A percentile compares a stretch with the other conserved stretches of the same genome.
These are phyloP conservation scores for Nemania serpens DNA, from an alignment of 2,329 filamentous ascomycete genomes.

Conservation along the genomic window DNA sequence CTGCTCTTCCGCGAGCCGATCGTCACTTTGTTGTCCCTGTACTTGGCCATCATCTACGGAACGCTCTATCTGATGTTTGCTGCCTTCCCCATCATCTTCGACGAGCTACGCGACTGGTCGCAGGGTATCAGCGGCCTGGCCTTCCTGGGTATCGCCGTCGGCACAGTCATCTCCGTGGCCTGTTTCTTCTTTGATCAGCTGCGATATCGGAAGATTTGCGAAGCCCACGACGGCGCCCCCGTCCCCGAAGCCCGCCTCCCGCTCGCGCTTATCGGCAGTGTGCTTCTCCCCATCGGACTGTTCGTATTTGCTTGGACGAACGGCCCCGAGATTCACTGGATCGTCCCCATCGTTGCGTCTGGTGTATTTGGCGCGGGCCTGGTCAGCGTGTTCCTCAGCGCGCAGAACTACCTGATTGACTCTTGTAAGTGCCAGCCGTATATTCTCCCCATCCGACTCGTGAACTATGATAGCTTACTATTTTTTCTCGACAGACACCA, in stretches of 20 bases:
- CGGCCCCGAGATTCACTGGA: constrained; percentile 56
- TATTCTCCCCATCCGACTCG: background rate
- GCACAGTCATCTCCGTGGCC: constrained; percentile 63
- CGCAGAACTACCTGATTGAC: constrained; percentile 64
- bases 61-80: constrained; percentile 65
- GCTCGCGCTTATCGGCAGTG: constrained; percentile 63
- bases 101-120: constrained; percentile 62
- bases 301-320: constrained; percentile 75
- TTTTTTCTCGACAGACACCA: constrained; percentile 54
- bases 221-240: constrained; percentile 56
- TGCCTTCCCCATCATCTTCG: constrained; percentile 70
- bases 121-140: constrained; percentile 64
- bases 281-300: constrained; percentile 65
- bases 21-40: constrained; percentile 66
- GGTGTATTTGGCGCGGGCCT: constrained; percentile 47
- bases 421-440: constrained; percentile 42
- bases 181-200: constrained; percentile 62
- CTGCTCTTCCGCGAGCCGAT: constrained; percentile 74
- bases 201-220: constrained; percentile 53
- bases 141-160: constrained; percentile 71
- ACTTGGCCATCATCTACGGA: constrained; percentile 66
- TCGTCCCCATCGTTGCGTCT: constrained; percentile 48
- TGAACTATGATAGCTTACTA: background rate
- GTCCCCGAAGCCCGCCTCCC: constrained; percentile 70
- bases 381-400: constrained; percentile 61